Evolutionary conservation across 345 rosid species (phyloP).

Genomic region (Pistacia atlantica): DNA sequence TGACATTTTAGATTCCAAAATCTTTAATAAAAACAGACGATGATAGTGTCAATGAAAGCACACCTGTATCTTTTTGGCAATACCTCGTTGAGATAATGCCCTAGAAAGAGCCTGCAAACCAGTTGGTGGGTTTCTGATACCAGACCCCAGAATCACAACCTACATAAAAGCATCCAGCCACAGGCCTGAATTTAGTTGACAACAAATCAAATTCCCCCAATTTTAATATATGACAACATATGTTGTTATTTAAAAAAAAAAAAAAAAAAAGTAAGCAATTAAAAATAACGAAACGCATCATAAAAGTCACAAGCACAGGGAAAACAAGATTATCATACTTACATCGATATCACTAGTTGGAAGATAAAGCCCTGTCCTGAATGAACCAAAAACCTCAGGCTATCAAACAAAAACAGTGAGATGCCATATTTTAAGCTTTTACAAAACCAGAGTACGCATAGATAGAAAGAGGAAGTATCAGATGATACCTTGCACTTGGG

Average conservation of each 20-base stretch:
- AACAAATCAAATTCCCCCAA: constrained; percentile 2
- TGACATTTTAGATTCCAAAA: constrained; percentile 1
- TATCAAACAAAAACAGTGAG: constrained; percentile 33
- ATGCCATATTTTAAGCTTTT: neutral
- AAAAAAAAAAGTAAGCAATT: neutral
- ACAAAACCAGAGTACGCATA: neutral
- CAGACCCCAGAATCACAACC: constrained; percentile 85
- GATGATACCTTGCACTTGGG: constrained; percentile 65
- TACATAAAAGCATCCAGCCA: constrained; percentile 21
- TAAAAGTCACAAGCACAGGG: neutral
- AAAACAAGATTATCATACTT: constrained; percentile 47
- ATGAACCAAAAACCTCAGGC: constrained; percentile 92
- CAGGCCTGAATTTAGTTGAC: constrained; percentile 2
- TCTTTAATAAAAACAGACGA: neutral
- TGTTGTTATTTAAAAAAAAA: neutral
- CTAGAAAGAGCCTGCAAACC: constrained; percentile 86
- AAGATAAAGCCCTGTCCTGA: constrained; percentile 82
- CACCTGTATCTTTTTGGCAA: constrained; percentile 85
- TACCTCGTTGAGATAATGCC: constrained; percentile 77
- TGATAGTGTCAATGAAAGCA: neutral
- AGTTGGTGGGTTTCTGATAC: constrained; percentile 61
- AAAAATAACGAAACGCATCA: neutral
- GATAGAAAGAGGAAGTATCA: constrained; percentile 1
- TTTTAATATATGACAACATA: neutral
- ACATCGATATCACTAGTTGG: constrained; percentile 98